These are phyloP conservation scores for Dentipellis sp. DNA, from an alignment of 768 basidiomycete species.

Conservation along the genomic window DNA sequence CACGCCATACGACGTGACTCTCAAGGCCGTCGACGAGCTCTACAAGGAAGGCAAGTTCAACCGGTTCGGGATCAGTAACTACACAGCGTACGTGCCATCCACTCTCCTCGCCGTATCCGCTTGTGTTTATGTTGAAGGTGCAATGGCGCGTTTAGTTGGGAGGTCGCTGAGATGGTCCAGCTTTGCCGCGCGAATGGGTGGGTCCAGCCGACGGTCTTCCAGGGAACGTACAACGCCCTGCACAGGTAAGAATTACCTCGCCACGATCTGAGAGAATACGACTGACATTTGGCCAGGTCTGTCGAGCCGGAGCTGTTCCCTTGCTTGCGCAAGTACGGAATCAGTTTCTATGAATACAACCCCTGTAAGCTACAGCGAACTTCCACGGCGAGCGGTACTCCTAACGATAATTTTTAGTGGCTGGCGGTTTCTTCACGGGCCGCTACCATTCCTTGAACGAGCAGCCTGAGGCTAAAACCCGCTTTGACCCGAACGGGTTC, in stretches of 20 bases:
- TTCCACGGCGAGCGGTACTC: background rate
- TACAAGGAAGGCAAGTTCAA: constrained; percentile 46
- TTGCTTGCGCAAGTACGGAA: constrained; percentile 31
- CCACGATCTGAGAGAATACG: background rate
- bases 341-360: constrained; percentile 32
- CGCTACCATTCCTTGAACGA: constrained; percentile 26
- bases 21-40: constrained; percentile 37
- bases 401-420: constrained; percentile 16
- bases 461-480: constrained; percentile 37
- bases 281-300: constrained; percentile 13
- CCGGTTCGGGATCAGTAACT: constrained; percentile 37
- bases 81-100: constrained; percentile 26
- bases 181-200: constrained; percentile 28
- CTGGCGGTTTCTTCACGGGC: constrained; percentile 34
- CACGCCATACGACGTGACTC: constrained; percentile 36
- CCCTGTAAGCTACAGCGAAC: constrained; percentile 23
- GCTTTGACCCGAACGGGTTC: constrained; percentile 39
- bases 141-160: constrained; percentile 19
- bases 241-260: constrained; percentile 16
- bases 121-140: constrained; percentile 4
- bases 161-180: constrained; percentile 36
- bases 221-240: constrained; percentile 37
- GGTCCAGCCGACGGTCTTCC: constrained; percentile 40
- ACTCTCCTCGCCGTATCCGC: too few species aligned
- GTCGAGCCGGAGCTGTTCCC: constrained; percentile 34